Evolutionary conservation across 2,329 filamentous ascomycete species (phyloP).

Genomic region (Exophiala dermatitidis): DNA sequence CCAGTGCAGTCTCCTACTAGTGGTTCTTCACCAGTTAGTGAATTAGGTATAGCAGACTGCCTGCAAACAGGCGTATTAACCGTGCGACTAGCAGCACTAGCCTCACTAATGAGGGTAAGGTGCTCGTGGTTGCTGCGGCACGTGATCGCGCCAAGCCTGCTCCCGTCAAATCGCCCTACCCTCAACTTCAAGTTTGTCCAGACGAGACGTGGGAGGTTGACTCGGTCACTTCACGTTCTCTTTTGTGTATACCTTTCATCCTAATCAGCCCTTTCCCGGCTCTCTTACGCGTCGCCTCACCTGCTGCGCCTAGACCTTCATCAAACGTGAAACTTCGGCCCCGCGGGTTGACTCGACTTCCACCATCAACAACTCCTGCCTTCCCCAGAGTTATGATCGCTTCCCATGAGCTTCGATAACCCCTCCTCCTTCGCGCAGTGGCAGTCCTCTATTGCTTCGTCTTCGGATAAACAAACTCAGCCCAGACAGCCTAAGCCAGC

Average conservation of each 20-base stretch:
- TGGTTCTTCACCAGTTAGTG: no score
- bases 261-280: background rate
- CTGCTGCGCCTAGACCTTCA: slow-evolving; percentile 8
- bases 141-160: background rate
- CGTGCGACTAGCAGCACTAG: no score
- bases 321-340: background rate
- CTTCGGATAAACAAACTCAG: slow-evolving; percentile 12
- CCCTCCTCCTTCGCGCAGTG: slow-evolving; percentile 22
- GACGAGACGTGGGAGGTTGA: background rate
- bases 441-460: slow-evolving; percentile 18
- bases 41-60: no score
- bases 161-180: background rate
- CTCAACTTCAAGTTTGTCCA: background rate
- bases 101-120: no score
- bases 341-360: background rate
- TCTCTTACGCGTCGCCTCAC: slow-evolving; percentile 1
- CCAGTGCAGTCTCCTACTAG: no score
- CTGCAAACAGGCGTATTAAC: no score
- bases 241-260: background rate
- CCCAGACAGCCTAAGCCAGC: slow-evolving; percentile 19
- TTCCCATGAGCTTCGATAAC: slow-evolving; percentile 28
- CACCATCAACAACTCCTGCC: slow-evolving; percentile 8
- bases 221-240: background rate
- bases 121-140: background rate
- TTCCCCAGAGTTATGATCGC: slow-evolving; percentile 26